A percentile compares a stretch with the other conserved stretches of the same genome.
These are phyloP conservation scores for Diutina rugosa DNA, from an alignment of 1,139 yeast species.

Conservation along the genomic window DNA sequence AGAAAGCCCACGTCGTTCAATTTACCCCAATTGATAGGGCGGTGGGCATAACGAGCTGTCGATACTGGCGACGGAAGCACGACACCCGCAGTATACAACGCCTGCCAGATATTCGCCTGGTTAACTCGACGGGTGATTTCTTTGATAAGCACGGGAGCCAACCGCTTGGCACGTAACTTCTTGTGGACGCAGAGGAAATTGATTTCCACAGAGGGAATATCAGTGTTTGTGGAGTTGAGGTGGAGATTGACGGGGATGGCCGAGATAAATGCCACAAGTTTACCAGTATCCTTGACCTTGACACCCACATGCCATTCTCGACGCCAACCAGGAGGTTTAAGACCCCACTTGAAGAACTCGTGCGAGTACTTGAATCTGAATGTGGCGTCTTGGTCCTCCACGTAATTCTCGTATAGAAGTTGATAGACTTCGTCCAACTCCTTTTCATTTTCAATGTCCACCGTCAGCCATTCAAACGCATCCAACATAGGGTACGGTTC, in stretches of 20 bases:
- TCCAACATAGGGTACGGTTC: conserved; percentile 57
- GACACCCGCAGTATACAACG: conserved; percentile 87
- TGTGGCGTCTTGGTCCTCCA: conserved; percentile 86
- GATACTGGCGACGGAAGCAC: conserved; percentile 86
- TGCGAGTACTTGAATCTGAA: conserved; percentile 84
- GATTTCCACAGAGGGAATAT: conserved; percentile 68
- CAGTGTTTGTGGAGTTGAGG: conserved; percentile 37
- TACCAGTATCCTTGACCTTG: conserved; percentile 61
- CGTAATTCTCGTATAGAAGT: conserved; percentile 77
- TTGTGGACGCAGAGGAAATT: conserved; percentile 92
- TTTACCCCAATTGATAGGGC: conserved; percentile 88
- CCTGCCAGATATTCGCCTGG: conserved; percentile 81
- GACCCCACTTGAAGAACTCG: conserved; percentile 83
- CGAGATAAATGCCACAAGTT: conserved; percentile 82
- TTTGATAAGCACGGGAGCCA: conserved; percentile 86
- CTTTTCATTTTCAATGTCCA: conserved; percentile 47
- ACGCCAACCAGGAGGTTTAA: conserved; percentile 89
- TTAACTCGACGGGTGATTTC: conserved; percentile 93
- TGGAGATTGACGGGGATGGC: conserved; percentile 72
- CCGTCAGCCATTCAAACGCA: conserved; percentile 81
- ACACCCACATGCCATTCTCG: conserved; percentile 92
- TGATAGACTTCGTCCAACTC: conserved; percentile 68
- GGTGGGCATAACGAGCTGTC: conserved; percentile 86
- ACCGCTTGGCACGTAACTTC: conserved; percentile 81
- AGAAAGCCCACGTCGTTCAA: conserved; percentile 83